Base-by-base conservation (phyloP, 441 rosid genomes). In the Melastoma candidum region DNA sequence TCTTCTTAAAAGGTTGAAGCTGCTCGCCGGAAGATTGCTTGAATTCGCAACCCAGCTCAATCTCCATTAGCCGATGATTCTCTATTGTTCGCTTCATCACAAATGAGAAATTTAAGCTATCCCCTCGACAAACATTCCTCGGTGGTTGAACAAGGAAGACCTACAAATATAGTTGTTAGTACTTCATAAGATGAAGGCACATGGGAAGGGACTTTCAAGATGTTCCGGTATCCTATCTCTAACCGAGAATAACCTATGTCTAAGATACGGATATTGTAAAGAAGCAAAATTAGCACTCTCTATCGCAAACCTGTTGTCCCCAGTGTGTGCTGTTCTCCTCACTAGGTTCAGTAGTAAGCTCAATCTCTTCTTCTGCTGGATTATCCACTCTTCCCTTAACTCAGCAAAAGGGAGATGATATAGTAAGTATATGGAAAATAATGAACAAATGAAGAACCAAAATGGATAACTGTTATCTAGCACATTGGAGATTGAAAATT, bases 261-360 rank as follows among this genome's bases (percentile, higher is more conserved):
- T 32, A 32, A 32, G 8, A 32, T 32, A 32, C 41, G 8, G 41
- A 2, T 6, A 32, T 32, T 32, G 41, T 8, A 32, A 32, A 32
- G 41, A 32, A 32, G 7, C 41, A 32, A 32, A 32, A 32, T 32
- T 32, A 32, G 41, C 7, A 32, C 7, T 17, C 22, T 32, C 41
- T 32, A 32, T 32, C 41, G 8, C 41, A 32, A 11, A 92, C 98
- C 97, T 88, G 98, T 64, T 92, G 98, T 41, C 98, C 98, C 98
- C 98, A 92, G 54, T 92, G 97, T 5, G 98, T 92, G 72, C 85
- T 76, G 54, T 80, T 69, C 57, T 84, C 74, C 32, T 64, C 63
- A 51, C 92, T 88, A 56, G 98, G 98, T 45, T 89, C 95, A 54
- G 98, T 88, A 44, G 95, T 84, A 72, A 92, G 71, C 73, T 88